Evolutionary conservation across 495 filamentous ascomycete genomes (phyloP).

Genomic region (Durotheca rogersii): DNA sequence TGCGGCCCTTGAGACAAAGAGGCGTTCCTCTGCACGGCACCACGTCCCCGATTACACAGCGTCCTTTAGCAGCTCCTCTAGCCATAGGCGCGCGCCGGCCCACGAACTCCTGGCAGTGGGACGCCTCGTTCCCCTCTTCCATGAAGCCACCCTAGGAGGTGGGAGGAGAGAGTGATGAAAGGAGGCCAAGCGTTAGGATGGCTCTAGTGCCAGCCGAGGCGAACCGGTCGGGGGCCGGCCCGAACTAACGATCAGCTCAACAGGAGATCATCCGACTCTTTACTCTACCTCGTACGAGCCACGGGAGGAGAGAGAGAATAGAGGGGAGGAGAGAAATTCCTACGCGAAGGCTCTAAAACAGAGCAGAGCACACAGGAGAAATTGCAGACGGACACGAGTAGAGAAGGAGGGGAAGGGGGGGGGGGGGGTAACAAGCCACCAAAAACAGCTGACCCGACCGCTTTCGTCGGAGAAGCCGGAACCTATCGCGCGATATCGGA

Average conservation of each 20-base stretch:
- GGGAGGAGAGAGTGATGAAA: not conserved
- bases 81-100: no score
- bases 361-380: no score
- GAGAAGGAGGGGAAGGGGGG: not conserved
- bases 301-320: no score
- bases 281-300: not conserved
- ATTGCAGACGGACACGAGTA: not conserved
- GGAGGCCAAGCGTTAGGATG: not conserved
- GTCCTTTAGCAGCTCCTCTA: not conserved
- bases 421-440: no score
- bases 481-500: slow-evolving; percentile 23
- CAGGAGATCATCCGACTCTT: not conserved
- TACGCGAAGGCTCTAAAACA: no score
- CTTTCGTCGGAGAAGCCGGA: slow-evolving; percentile 6
- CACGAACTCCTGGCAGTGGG: no score
- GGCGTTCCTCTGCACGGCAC: not conserved
- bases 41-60: slow-evolving; percentile 13
- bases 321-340: not conserved
- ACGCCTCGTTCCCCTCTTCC: no score
- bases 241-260: not conserved
- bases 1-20: no score
- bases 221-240: not conserved
- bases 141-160: not conserved
- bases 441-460: slow-evolving; percentile 13
- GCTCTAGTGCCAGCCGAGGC: not conserved